A percentile compares a stretch with the other conserved stretches of the same genome.
phyloP scores from a whole-genome alignment of 306 rosid genomes.

The Hippophae rhamnoides region DNA sequence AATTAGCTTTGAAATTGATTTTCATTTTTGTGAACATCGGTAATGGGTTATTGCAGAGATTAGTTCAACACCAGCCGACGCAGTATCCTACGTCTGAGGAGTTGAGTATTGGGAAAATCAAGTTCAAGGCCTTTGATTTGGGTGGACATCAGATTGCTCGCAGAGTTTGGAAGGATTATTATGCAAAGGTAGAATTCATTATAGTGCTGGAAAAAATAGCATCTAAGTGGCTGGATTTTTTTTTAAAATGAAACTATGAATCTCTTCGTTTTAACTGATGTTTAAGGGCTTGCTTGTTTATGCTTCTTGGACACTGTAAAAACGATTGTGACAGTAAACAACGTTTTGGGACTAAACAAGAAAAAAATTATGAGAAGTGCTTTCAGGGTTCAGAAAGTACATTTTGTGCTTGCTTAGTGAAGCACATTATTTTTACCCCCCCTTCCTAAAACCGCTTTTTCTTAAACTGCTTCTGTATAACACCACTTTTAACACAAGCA shows the following conservation, averaged over 20 bases:
- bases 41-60: conserved; percentile 46
- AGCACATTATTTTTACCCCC: too few species aligned
- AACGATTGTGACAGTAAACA: too few species aligned
- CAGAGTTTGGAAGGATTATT: conserved; percentile 82
- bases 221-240: too few species aligned
- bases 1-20: not conserved
- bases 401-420: too few species aligned
- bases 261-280: too few species aligned
- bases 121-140: conserved; percentile 85
- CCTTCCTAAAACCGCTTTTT: too few species aligned
- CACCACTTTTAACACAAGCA: too few species aligned
- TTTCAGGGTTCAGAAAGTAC: too few species aligned
- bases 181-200: conserved; percentile 49
- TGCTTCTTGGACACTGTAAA: not conserved
- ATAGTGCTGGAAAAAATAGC: not conserved
- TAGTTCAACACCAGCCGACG: conserved; percentile 84
- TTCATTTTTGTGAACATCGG: not conserved
- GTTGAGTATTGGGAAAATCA: conserved; percentile 78
- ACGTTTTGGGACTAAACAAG: too few species aligned
- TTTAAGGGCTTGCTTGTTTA: not conserved
- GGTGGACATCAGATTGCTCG: conserved; percentile 82
- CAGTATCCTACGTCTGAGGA: conserved; percentile 80
- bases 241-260: too few species aligned
- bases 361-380: too few species aligned
- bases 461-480: too few species aligned